These are phyloP conservation scores for Alternaria atra DNA, from an alignment of 2,329 filamentous ascomycete genomes.

Conservation along the genomic window DNA sequence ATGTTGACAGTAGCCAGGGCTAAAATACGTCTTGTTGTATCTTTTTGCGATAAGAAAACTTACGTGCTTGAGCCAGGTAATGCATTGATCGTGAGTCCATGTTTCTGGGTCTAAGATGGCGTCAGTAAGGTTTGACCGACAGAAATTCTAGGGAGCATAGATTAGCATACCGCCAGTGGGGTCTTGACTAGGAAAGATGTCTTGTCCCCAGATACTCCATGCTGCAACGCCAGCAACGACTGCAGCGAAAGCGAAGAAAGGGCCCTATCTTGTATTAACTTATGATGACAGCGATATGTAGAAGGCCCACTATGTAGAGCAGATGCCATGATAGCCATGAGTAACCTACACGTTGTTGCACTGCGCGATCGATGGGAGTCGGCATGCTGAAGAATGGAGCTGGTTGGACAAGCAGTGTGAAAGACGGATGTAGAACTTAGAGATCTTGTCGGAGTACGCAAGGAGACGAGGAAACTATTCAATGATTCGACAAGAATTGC, in stretches of 20 bases:
- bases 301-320: constrained; percentile 32
- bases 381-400: constrained; percentile 51
- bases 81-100: constrained; percentile 84
- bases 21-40: background rate
- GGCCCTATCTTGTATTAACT: constrained; percentile 31
- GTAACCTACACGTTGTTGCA: constrained; percentile 54
- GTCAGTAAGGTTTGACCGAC: background rate
- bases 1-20: background rate
- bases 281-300: background rate
- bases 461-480: no score
- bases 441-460: background rate
- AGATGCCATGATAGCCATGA: constrained; percentile 30
- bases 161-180: constrained; percentile 74
- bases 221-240: constrained; percentile 81
- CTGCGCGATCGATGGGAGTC: constrained; percentile 59
- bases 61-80: constrained; percentile 82
- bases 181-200: constrained; percentile 82
- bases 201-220: constrained; percentile 85
- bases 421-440: background rate
- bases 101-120: constrained; percentile 63
- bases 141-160: background rate
- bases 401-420: background rate
- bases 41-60: constrained; percentile 47
- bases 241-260: constrained; percentile 70
- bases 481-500: background rate